Percentiles rank a stretch among this genome's conserved stretches.
phyloP scores from a whole-genome alignment of 2,329 filamentous ascomycete genomes.

The Colletotrichum melonis region DNA sequence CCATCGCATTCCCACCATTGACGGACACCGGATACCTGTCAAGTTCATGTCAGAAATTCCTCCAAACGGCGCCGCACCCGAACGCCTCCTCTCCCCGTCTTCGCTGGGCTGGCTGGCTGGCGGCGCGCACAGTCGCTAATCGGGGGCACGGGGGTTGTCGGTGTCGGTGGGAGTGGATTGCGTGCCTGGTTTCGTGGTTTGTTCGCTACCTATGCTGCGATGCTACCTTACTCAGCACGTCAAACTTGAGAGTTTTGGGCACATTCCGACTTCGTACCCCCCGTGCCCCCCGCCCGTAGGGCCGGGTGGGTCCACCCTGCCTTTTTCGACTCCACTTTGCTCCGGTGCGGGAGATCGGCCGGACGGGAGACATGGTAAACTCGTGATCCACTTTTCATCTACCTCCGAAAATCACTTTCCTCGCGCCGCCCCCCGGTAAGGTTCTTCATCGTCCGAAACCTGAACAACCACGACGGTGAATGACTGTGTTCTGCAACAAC shows the following conservation, averaged over 20 bases:
- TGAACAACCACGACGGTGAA: too few relatives aligned
- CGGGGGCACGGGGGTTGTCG: neutral
- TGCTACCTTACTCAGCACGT: conserved; percentile 3
- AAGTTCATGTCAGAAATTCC: conserved; percentile 17
- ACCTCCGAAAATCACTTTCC: neutral
- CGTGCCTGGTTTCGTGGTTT: neutral
- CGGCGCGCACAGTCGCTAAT: conserved; percentile 25
- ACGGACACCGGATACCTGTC: conserved; percentile 5
- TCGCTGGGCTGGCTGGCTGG: too few relatives aligned
- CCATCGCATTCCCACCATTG: neutral
- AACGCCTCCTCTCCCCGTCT: neutral
- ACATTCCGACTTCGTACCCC: neutral
- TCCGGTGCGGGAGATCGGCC: conserved; percentile 17
- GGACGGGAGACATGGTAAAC: neutral
- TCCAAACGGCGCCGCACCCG: conserved; percentile 15
- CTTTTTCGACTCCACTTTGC: neutral
- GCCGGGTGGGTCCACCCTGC: neutral
- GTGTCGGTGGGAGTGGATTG: too few relatives aligned
- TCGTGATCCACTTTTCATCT: neutral
- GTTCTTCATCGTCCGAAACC: neutral
- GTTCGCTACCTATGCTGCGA: conserved; percentile 18
- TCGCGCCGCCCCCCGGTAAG: too few relatives aligned
- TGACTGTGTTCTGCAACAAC: too few relatives aligned
- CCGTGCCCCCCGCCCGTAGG: conserved; percentile 14
- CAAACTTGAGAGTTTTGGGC: neutral